phyloP scores from a whole-genome alignment of 352 stramenopile genomes.

The Pseudoperonospora humuli region DNA sequence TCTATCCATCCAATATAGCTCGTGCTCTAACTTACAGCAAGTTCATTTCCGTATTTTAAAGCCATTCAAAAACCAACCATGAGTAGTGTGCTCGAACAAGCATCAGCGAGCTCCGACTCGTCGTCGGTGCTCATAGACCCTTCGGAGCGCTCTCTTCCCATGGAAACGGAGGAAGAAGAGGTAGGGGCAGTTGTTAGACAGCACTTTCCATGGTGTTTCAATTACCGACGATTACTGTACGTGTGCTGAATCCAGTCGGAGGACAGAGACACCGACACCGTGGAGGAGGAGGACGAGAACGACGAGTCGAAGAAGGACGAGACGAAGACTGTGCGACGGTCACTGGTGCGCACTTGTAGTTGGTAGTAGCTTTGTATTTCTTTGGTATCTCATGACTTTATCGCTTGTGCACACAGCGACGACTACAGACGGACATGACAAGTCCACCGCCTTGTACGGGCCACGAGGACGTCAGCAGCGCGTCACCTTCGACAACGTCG shows the following conservation, averaged over 20 bases:
- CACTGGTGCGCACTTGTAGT: constrained; percentile 11
- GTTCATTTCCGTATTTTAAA: too few relatives aligned
- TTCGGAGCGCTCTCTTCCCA: constrained; percentile 2
- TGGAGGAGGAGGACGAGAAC: constrained; percentile 18
- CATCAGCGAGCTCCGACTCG: constrained; percentile 9
- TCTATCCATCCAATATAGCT: too few relatives aligned
- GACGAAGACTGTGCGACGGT: constrained; percentile 1
- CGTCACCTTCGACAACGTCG: constrained; percentile 12
- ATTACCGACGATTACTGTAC: neutral
- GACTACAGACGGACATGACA: constrained; percentile 11
- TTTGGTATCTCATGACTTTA: neutral
- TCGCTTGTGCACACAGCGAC: constrained; percentile 5
- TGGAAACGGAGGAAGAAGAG: constrained; percentile 16
- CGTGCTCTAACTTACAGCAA: too few relatives aligned
- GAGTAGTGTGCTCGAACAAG: too few relatives aligned
- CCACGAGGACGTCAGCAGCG: constrained; percentile 8
- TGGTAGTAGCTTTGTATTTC: neutral
- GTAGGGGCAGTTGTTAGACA: neutral
- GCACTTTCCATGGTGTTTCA: neutral
- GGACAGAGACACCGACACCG: constrained; percentile 16
- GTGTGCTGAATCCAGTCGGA: constrained; percentile 9
- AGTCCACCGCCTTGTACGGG: constrained; percentile 5
- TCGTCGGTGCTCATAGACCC: constrained; percentile 19
- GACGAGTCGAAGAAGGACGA: constrained; percentile 4
- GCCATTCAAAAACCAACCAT: too few relatives aligned